Evolutionary conservation across 2,329 filamentous ascomycete genomes (phyloP), one percentile per base, ranked within the genome.

Genomic region (Dactylellina sp.): DNA sequence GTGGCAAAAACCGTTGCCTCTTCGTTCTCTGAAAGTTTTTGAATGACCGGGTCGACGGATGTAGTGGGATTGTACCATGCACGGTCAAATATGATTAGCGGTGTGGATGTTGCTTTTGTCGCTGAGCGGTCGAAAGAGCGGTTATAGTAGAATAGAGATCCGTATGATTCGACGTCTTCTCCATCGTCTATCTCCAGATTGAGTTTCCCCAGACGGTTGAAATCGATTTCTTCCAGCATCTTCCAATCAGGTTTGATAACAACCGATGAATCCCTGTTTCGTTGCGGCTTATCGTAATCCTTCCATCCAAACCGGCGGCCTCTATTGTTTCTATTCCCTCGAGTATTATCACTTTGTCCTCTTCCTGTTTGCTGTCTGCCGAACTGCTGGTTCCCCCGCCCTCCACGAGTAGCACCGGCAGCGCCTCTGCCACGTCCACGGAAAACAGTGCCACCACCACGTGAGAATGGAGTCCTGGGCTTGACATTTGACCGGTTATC

Each of bases 121-220:
- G 74, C 74, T 22, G 93, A 91, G 87, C 97, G 97, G 84, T 99
- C 95, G 85, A 91, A 97, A 72, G 89, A 88, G 79, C 94, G 91
- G 84, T 99, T 95, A 83, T 99, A 99, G 87, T 95, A 92, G 88
- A 98, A 94, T 64, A 99, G 86, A 89, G 98, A 99, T 77, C 95
- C 95, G 82, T 97, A 98, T 82, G 88, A 89, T 78, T 97, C 94
- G 75, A 99, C 84, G 80, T 99, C 95, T 84, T 99, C 95, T 80
- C 95, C 95, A 59, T 96, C 92, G 78, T 94, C 92, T 14, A 93
- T 89, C 79, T 98, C 95, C 75, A 99, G 87, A 84, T 97, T 99
- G 79, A 99, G 87, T 87, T 99, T 99, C 78, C 88, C 86, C 78
- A 99, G 87, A 78, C 95, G 91, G 84, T 92, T 94, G 84, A 96